Percentiles rank a stretch among this genome's conserved stretches.
Conservation (phyloP, 139 green algal species). For the Chara braunii region DNA sequence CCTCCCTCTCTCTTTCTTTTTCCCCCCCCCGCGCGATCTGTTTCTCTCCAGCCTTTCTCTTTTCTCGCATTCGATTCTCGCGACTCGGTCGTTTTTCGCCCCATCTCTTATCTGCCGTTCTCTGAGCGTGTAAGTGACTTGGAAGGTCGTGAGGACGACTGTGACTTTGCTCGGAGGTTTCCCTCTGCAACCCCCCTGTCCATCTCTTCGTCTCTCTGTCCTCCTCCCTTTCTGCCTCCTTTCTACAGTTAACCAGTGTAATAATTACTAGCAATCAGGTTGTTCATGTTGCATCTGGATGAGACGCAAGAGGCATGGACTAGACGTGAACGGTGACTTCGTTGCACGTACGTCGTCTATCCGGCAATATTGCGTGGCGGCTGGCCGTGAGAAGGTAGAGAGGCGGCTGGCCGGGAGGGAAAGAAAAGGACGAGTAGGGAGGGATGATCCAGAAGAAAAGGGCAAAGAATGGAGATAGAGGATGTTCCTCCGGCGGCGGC, state of each 20-base stretch:
- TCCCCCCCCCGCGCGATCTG: neutral
- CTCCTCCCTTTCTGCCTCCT: conserved; percentile 6
- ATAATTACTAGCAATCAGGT: neutral
- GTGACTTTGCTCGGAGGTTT: neutral
- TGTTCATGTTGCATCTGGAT: neutral
- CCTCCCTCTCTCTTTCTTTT: neutral
- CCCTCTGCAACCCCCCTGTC: neutral
- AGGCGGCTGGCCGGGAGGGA: too few species aligned
- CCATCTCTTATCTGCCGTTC: neutral
- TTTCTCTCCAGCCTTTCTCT: neutral
- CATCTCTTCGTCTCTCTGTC: neutral
- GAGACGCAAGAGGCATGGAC: too few species aligned
- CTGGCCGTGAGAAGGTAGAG: too few species aligned
- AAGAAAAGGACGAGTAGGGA: too few species aligned
- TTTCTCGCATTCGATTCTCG: neutral
- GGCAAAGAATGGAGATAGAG: too few species aligned
- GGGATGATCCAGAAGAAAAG: too few species aligned
- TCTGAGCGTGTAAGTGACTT: neutral
- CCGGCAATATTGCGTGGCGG: too few species aligned
- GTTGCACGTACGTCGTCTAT: too few species aligned
- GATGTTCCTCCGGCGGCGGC: too few species aligned
- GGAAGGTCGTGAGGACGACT: neutral
- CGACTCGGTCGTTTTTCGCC: neutral
- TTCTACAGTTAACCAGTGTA: neutral
- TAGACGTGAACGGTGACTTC: too few species aligned